Base-by-base conservation (phyloP, 139 green algal species). In the Haematococcus lacustris region DNA sequence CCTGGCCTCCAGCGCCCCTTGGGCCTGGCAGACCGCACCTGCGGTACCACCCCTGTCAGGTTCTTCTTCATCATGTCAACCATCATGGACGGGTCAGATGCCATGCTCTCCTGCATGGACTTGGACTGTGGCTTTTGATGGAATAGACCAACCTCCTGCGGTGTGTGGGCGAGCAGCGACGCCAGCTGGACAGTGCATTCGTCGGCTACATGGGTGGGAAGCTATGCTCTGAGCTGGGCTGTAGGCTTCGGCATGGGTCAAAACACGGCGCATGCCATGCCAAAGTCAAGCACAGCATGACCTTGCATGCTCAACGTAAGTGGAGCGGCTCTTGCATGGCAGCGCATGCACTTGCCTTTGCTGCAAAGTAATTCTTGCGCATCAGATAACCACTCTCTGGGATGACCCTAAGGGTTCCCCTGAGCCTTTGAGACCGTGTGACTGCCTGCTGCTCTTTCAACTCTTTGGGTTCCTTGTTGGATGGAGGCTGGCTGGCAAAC, bases 41-140 rank as follows among this genome's bases (percentile, higher is more conserved):
- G 89, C 9, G 89, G 89, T 33, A 93, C 80, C 51, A 96, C 83
- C 39, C 88, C 90, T 26, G 76, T 80, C 62, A 93, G 72, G 73
- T 93, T 90, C 77, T 94, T 89, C 81, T 94, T 97, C 85, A 97
- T 90, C 91, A 97, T 96, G 74, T 91, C 85, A 34, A 89, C 85
- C 89, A 96, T 94, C 64, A 93, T 77, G 68, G 87, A 89, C 0
- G 91, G 92, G 80, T 96, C 93, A 50, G 82, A 91, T 63, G 91
- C 90, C 88, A 96, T 93, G 67, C 88, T 80, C 74, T 96, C 90
- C 61, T 95, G 86, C 76, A 89, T 86, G 35, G 80, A 74, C 33
- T 78, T 81, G 0, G 76, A 76, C 66, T 83, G 72, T 9, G 85
- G 64, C 69, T 87, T 88, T 61, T 90, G 67, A 37, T 81, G 78